Percentiles rank a stretch among this genome's conserved stretches.
Conservation (phyloP, 345 rosid species). For the Acer negundo region DNA sequence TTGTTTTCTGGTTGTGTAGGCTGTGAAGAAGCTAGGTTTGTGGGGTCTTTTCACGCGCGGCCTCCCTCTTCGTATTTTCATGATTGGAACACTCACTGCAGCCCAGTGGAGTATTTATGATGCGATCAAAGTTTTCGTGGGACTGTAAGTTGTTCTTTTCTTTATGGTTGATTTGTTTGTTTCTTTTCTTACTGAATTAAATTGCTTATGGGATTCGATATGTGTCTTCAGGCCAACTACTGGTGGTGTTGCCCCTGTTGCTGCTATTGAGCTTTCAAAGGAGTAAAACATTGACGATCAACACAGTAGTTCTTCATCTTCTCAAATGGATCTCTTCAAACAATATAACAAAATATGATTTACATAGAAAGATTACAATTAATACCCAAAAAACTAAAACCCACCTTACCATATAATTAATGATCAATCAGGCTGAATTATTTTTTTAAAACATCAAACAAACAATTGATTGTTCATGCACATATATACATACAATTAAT, state of each 20-base stretch:
- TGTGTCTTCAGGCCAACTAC: slow-evolving; percentile 80
- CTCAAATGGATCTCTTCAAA: too few species aligned
- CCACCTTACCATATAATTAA: too few species aligned
- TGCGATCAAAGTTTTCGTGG: slow-evolving; percentile 96
- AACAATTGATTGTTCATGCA: too few species aligned
- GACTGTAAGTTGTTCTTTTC: slow-evolving; percentile 76
- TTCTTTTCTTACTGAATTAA: not conserved
- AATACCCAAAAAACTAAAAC: too few species aligned
- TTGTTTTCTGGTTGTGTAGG: slow-evolving; percentile 44
- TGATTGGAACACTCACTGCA: slow-evolving; percentile 98
- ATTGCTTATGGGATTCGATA: slow-evolving; percentile 7
- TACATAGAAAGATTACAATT: too few species aligned
- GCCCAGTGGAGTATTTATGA: slow-evolving; percentile 98
- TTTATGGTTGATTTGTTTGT: not conserved
- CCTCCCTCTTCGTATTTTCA: slow-evolving; percentile 94
- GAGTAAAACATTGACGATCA: slow-evolving; percentile 25
- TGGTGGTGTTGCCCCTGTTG: slow-evolving; percentile 78
- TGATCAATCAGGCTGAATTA: too few species aligned
- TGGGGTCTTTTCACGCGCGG: slow-evolving; percentile 97
- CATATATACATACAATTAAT: too few species aligned
- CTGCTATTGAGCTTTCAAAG: slow-evolving; percentile 42
- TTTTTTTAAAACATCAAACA: too few species aligned
- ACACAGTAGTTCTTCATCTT: too few species aligned
- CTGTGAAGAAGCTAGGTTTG: slow-evolving; percentile 90
- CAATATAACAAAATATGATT: too few species aligned